Base-by-base conservation (phyloP, 306 rosid species). In the Parietaria judaica region DNA sequence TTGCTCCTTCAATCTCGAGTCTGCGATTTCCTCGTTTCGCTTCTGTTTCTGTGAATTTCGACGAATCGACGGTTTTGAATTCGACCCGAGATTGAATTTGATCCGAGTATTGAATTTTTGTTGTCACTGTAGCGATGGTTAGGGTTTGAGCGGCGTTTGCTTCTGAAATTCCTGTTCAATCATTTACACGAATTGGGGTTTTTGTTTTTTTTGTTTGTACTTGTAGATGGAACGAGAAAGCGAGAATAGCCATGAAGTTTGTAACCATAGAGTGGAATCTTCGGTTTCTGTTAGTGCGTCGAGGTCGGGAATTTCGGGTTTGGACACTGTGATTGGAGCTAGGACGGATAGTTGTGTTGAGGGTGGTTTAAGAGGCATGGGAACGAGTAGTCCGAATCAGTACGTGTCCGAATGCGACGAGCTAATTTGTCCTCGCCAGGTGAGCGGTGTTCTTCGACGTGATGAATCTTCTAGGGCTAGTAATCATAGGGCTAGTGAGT, bases 321-420 rank as follows among this genome's bases (percentile, higher is more conserved):
- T 71, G 59, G 74, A 14, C 62, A 61, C 80, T 50, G 88, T 83
- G 78, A 68, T 73, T 57, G 62, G 72, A 61, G 67, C 76, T 60
- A 11, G 52, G 31, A 70, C 61, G 69, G 71, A 76, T 71, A 51
- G 49, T 34, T 14, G 67, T 66, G 62, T 70, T 73, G 86, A 72
- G 63, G 75, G 66, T 70, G 82, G 83, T 69, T 73, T 80, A 47
- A 65, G 81, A 69, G 74, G 72, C 61, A 71, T 65, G 70, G 81
- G 70, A 56, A 56, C 84, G 14, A 59, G 70, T 71, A 68, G 38
- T 70, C 76, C 53, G 60, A 70, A 76, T 50, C 74, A 75, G 61
- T 65, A 63, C 80, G 79, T 87, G 80, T 79, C 81, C 74, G 84
- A 80, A 49, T 78, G 71, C 69, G 79, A 81, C 86, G 97, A 85